A percentile compares a stretch with the other conserved stretches of the same genome.
Evolutionary conservation across 371 early-diverging fungal genomes (phyloP).

Genomic region (Zychaea mexicana): DNA sequence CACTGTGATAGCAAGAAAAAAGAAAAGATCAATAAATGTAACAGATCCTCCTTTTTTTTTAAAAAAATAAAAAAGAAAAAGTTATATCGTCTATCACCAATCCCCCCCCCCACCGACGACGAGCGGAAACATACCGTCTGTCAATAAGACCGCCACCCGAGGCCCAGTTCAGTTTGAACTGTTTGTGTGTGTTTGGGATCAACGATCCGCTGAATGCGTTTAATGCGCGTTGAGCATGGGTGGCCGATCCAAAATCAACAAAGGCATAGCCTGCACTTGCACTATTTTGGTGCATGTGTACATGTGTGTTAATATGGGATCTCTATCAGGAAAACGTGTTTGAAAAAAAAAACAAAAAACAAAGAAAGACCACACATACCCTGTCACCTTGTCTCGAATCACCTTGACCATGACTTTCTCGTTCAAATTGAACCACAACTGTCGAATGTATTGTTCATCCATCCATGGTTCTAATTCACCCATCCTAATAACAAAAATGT

Average conservation of each 20-base stretch:
- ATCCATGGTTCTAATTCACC: slow-evolving; percentile 86
- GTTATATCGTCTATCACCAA: too few relatives aligned
- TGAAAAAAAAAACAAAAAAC: slow-evolving; percentile 3
- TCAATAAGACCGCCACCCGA: slow-evolving; percentile 63
- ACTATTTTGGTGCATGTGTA: too few relatives aligned
- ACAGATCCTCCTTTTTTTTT: background rate
- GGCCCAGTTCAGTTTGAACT: slow-evolving; percentile 79
- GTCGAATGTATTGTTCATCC: slow-evolving; percentile 77
- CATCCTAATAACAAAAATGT: slow-evolving; percentile 56
- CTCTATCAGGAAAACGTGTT: too few relatives aligned
- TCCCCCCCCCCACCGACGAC: too few relatives aligned
- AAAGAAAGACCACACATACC: slow-evolving; percentile 35
- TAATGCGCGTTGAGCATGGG: slow-evolving; percentile 20
- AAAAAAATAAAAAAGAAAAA: too few relatives aligned
- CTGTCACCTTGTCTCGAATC: slow-evolving; percentile 78
- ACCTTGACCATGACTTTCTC: slow-evolving; percentile 82
- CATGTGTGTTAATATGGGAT: too few relatives aligned
- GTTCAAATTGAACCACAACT: slow-evolving; percentile 71
- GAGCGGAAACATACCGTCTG: slow-evolving; percentile 28
- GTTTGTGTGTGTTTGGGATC: slow-evolving; percentile 77
- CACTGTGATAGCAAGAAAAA: slow-evolving; percentile 24
- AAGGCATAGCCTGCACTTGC: slow-evolving; percentile 77
- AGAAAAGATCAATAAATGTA: background rate
- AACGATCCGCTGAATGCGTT: slow-evolving; percentile 68
- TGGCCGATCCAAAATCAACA: slow-evolving; percentile 63